These are phyloP conservation scores for Aspergillus viridinutans DNA, from an alignment of 2,329 filamentous ascomycete genomes.

Conservation along the genomic window DNA sequence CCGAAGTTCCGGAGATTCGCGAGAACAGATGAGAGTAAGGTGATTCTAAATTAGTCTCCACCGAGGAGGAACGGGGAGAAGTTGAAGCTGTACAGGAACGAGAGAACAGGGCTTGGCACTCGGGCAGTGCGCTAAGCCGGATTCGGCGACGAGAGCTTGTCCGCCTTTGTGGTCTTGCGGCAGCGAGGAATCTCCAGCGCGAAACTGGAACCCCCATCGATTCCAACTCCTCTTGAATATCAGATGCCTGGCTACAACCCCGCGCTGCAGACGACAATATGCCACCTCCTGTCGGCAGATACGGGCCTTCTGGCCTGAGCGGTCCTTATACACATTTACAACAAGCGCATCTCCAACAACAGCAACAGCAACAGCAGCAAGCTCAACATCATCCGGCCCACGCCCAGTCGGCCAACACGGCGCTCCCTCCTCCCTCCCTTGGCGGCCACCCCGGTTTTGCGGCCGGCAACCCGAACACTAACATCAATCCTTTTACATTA, in stretches of 20 bases:
- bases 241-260: slow-evolving; percentile 15
- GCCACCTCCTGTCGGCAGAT: slow-evolving; percentile 57
- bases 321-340: slow-evolving; percentile 58
- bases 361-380: slow-evolving; percentile 42
- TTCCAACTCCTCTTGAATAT: slow-evolving; percentile 1
- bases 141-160: slow-evolving; percentile 22
- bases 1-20: slow-evolving; percentile 10
- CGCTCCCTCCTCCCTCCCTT: slow-evolving; percentile 55
- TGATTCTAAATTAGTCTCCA: neutral
- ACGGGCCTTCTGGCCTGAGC: slow-evolving; percentile 54
- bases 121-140: slow-evolving; percentile 24
- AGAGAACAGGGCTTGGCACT: slow-evolving; percentile 22
- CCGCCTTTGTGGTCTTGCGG: slow-evolving; percentile 21
- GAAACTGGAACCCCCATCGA: slow-evolving; percentile 15
- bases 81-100: slow-evolving; percentile 19
- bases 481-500: slow-evolving; percentile 61
- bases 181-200: slow-evolving; percentile 9
- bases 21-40: slow-evolving; percentile 9
- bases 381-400: slow-evolving; percentile 42
- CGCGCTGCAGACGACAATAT: slow-evolving; percentile 35
- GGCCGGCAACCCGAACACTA: slow-evolving; percentile 57
- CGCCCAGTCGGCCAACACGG: slow-evolving; percentile 44
- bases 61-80: slow-evolving; percentile 8
- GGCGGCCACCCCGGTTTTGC: slow-evolving; percentile 68
- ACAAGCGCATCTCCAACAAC: slow-evolving; percentile 42